Evolutionary conservation across 2,329 filamentous ascomycete species (phyloP), one percentile per base, ranked within the genome.

Genomic region (Hypoxylon sp.): DNA sequence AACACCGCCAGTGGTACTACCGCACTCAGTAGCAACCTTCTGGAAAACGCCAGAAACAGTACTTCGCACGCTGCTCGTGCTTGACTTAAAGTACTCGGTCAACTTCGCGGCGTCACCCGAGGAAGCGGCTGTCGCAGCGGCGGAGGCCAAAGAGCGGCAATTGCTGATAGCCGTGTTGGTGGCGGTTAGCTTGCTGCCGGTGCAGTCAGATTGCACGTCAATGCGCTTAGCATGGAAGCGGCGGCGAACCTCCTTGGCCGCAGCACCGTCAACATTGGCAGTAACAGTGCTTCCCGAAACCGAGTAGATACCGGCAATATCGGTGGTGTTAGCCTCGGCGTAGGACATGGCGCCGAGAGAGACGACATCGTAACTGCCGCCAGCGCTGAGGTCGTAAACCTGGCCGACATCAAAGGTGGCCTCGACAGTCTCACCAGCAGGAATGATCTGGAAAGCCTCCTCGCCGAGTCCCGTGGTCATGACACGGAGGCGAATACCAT

Each of bases 21-120:
- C 79, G 64, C 89, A 90, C 78, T 91, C 87, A 3, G 72, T 73
- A 2, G 87, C 86, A 3, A 91, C 82, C n/a, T 73, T 74, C 50
- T 81, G 81, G 59, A 82, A 83, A 59, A 91, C 84, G 26, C 81
- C 81, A 1, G 86, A 81, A 5, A 91, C 87, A 0, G 80, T 82
- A 57, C 76, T 81, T 44, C 85, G 84, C 9, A 81, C 82, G 2
- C 78, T 67, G n/a, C 78, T 69, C 11, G 80, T 78, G 29, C 85
- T 85, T 0, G 85, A 85, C 80, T 90, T 91, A 84, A 91, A 92
- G 82, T 90, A 91, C 74, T 90, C 87, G 37, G 78, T 78, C 72
- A 90, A 79, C 74, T 84, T 88, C 72, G 80, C 78, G 3, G 83
- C 81, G 0, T 81, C 71, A 29, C 85, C 86, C 0, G 82, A 86